phyloP scores from a whole-genome alignment of 257 asterid genomes.

The Przewalskia tangutica region DNA sequence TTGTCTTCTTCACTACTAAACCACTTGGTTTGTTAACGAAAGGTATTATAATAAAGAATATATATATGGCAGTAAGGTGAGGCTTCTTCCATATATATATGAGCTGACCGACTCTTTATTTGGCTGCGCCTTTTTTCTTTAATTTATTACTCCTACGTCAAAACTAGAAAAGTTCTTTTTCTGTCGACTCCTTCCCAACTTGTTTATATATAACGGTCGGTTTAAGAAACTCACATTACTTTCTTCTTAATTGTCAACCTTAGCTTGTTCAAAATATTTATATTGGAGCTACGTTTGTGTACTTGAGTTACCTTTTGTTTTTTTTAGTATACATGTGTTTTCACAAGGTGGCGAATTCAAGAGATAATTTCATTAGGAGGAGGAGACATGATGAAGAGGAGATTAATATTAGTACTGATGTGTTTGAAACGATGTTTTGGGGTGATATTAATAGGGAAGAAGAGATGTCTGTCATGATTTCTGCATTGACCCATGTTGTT shows the following conservation, averaged over 20 bases:
- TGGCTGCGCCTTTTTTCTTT: no score
- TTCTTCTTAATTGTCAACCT: slow-evolving; percentile 4
- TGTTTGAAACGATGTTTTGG: slow-evolving; percentile 16
- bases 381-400: no score
- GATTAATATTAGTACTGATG: background rate
- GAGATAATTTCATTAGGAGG: background rate
- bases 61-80: background rate
- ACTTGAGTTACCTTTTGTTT: no score
- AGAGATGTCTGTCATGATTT: slow-evolving; percentile 75
- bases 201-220: slow-evolving; percentile 13
- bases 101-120: background rate
- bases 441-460: slow-evolving; percentile 31
- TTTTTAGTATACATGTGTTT: slow-evolving; percentile 9
- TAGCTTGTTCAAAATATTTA: no score
- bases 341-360: slow-evolving; percentile 25
- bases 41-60: no score
- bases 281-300: no score
- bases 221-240: background rate
- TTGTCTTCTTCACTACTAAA: background rate
- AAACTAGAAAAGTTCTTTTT: background rate
- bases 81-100: background rate
- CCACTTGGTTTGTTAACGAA: no score
- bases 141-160: background rate
- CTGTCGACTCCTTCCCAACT: background rate
- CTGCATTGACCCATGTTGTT: slow-evolving; percentile 54